Evolutionary conservation across 345 rosid species (phyloP), one percentile per base, ranked within the genome.

Genomic region (Iberis pinnata): DNA sequence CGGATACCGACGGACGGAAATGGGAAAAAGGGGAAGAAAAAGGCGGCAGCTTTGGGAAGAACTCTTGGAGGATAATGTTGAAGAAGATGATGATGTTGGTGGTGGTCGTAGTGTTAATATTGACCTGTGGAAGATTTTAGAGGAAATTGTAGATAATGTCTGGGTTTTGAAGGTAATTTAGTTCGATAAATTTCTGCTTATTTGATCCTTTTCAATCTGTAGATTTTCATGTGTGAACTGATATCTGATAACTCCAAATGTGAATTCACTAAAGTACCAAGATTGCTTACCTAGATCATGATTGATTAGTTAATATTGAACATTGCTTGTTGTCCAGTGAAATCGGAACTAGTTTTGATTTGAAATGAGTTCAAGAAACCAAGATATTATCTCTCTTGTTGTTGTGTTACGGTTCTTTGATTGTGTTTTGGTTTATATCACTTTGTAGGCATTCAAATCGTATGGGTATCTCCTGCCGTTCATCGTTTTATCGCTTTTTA

Each of bases 391-490:
- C 11, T 11, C 37, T 61, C 50, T 42, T 57, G 31, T 41, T n/a
- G 16, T 24, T 29, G 33, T 29, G 33, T 48, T 33, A 65, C 36
- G 15, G 29, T 50, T 51, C 32, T 17, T 52, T 22, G 0, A 38
- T 58, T 35, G 41, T 49, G 17, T 42, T 8, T 16, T 35, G 50
- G 38, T 24, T 20, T 38, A 29, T 14, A 12, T n/a, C 16, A 15
- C 15, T 46, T 19, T 58, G 57, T 60, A 67, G 71, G 71, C 61
- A 18, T 60, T 67, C 45, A 67, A 6, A 9, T 67, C 71, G 33
- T 60, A 67, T 40, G 71, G 71, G 41, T 67, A 60, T 54, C 66
- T 67, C 19, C 57, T 67, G 3, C 71, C 71, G 12, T 67, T 60
- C 67, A 67, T 67, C 52, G 2, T 67, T 35, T n/a, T 67, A 18